These are phyloP conservation scores for Phlyctochytrium planicorne DNA, from an alignment of 192 early-diverging fungal species.

Conservation along the genomic window DNA sequence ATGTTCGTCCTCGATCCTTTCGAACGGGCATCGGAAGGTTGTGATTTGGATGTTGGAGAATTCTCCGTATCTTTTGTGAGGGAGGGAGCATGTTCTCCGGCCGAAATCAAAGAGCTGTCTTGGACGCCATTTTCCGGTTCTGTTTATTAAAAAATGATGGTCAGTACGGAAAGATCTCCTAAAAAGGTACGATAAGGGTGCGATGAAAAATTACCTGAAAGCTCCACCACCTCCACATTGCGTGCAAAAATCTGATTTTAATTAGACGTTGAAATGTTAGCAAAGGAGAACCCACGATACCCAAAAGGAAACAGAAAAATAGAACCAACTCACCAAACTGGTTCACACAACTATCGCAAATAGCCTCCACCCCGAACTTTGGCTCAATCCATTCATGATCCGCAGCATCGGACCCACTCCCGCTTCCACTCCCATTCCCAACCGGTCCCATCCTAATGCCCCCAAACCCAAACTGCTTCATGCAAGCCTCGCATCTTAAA, in stretches of 20 bases:
- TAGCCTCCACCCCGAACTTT: conserved; percentile 36
- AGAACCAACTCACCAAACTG: conserved; percentile 16
- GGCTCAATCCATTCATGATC: background rate
- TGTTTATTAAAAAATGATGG: no score
- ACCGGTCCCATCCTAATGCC: background rate
- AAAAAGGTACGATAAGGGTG: no score
- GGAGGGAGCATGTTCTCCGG: conserved; percentile 46
- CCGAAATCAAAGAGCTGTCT: conserved; percentile 42
- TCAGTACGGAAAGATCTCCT: no score
- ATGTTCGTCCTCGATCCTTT: background rate
- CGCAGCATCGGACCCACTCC: conserved; percentile 14
- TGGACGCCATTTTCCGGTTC: conserved; percentile 55
- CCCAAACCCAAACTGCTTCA: background rate
- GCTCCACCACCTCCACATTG: conserved; percentile 58
- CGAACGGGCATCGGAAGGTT: background rate
- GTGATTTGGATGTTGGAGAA: background rate
- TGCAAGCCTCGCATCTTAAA: background rate
- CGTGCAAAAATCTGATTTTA: conserved; percentile 45
- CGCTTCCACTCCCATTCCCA: background rate
- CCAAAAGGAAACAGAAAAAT: background rate
- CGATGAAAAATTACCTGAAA: no score
- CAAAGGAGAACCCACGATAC: background rate
- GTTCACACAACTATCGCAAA: conserved; percentile 38
- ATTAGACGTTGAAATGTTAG: background rate
- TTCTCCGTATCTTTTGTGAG: conserved; percentile 48